Evolutionary conservation across 75 land plant species (phyloP).

Genomic region (Gnetum montanum): DNA sequence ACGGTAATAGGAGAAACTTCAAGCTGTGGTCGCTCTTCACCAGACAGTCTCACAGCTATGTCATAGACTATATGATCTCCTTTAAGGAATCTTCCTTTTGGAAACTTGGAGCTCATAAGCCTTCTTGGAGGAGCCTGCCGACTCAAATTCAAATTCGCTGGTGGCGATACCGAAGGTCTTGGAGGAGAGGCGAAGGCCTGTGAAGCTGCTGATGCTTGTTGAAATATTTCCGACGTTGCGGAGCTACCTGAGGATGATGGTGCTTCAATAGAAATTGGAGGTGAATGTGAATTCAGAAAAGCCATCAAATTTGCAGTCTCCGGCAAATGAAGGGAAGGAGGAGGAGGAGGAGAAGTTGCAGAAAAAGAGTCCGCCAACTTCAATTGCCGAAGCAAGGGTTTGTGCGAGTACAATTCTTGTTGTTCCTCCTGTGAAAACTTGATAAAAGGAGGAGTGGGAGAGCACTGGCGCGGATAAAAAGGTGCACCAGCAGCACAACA

Average conservation of each 20-base stretch:
- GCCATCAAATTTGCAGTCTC: conserved; percentile 3
- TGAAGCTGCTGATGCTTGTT: background rate
- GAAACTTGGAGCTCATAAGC: conserved; percentile 48
- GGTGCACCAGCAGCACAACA: conserved; percentile 4
- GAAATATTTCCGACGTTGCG: background rate
- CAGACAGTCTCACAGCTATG: conserved; percentile 49
- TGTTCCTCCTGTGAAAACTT: background rate
- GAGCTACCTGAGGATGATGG: background rate
- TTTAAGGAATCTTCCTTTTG: conserved; percentile 47
- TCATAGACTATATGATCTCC: conserved; percentile 75
- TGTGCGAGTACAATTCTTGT: background rate
- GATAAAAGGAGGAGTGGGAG: conserved; percentile 5
- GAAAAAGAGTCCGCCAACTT: background rate
- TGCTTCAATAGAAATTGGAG: background rate
- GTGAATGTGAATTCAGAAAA: background rate
- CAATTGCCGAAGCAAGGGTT: no score
- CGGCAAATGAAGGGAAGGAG: no score
- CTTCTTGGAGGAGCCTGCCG: conserved; percentile 20
- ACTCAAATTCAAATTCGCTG: conserved; percentile 20
- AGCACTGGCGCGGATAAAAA: conserved; percentile 4
- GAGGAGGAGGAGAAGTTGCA: background rate
- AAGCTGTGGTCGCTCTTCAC: conserved; percentile 68
- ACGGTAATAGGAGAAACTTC: conserved; percentile 93
- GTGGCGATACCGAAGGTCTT: conserved; percentile 37
- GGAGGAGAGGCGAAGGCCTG: conserved; percentile 18